Evolutionary conservation across 2,329 filamentous ascomycete genomes (phyloP).

Genomic region (Botrytis squamosa): DNA sequence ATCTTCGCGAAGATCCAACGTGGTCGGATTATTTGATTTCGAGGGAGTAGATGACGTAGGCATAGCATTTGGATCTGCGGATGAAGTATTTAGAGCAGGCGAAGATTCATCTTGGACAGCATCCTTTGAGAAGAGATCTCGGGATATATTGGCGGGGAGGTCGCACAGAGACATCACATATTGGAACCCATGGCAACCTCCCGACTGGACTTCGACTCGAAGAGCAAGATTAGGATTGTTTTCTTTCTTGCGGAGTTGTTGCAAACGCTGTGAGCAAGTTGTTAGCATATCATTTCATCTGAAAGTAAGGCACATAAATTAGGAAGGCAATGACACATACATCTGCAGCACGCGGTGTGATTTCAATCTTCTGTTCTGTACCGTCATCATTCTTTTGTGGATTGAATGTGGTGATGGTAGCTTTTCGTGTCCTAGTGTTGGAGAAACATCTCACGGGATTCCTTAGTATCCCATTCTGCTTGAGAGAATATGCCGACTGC

Average conservation of each 20-base stretch:
- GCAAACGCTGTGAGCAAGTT: slow-evolving; percentile 31
- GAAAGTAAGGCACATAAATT: too few species aligned
- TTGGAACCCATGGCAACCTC: slow-evolving; percentile 97
- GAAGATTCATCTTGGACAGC: slow-evolving; percentile 23
- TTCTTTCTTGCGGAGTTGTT: slow-evolving; percentile 59
- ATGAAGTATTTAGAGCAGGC: slow-evolving; percentile 26
- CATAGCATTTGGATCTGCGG: slow-evolving; percentile 27
- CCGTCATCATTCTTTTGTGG: slow-evolving; percentile 79
- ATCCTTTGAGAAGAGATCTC: slow-evolving; percentile 5
- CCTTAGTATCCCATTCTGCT: neutral
- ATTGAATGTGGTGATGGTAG: slow-evolving; percentile 54
- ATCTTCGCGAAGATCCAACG: slow-evolving; percentile 60
- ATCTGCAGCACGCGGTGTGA: slow-evolving; percentile 78
- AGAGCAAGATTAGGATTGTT: slow-evolving; percentile 77
- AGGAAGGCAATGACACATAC: slow-evolving; percentile 46
- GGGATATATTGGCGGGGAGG: slow-evolving; percentile 44
- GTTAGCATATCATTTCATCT: neutral
- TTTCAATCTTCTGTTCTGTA: slow-evolving; percentile 77
- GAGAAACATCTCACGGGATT: slow-evolving; percentile 26
- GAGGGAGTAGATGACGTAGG: slow-evolving; percentile 3
- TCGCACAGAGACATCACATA: slow-evolving; percentile 87
- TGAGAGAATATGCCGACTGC: neutral
- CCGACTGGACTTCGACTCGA: slow-evolving; percentile 88
- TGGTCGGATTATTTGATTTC: neutral
- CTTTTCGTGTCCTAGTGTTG: slow-evolving; percentile 15